phyloP scores from a whole-genome alignment of 2,329 filamentous ascomycete species.

The Ophiostoma fasciatum region DNA sequence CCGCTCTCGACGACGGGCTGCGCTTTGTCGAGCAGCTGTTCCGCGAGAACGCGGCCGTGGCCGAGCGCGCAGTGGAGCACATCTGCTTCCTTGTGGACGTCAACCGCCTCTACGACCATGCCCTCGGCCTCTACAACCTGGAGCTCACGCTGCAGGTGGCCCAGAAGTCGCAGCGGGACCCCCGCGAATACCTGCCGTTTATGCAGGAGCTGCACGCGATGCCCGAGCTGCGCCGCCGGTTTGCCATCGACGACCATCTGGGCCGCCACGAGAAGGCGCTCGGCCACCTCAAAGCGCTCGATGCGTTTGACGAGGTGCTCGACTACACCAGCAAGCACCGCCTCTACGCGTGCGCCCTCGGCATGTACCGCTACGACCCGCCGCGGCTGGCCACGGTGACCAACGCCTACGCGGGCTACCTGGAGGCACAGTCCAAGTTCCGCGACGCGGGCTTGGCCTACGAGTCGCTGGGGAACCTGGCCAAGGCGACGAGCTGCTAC shows the following conservation, averaged over 20 bases:
- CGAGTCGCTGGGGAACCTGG: conserved; percentile 66
- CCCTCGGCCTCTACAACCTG: conserved; percentile 80
- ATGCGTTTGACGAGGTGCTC: conserved; percentile 63
- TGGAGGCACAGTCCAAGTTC: conserved; percentile 60
- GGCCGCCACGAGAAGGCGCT: conserved; percentile 64
- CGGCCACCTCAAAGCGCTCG: conserved; percentile 55
- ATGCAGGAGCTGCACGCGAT: conserved; percentile 74
- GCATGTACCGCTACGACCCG: conserved; percentile 70
- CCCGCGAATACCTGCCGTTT: conserved; percentile 88
- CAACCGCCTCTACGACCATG: conserved; percentile 79
- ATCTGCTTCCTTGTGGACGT: conserved; percentile 96
- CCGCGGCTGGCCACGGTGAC: conserved; percentile 54
- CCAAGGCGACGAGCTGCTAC: conserved; percentile 68
- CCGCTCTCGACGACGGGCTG: conserved; percentile 76
- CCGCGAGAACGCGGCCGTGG: conserved; percentile 52
- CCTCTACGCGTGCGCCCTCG: conserved; percentile 64
- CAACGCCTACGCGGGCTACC: conserved; percentile 61
- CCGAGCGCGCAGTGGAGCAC: conserved; percentile 84
- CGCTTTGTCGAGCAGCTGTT: conserved; percentile 61
- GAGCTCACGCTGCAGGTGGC: conserved; percentile 82
- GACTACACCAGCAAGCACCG: conserved; percentile 64
- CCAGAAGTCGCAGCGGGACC: conserved; percentile 91
- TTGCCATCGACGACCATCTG: conserved; percentile 81
- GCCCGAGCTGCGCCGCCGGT: conserved; percentile 54
- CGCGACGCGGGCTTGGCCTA: conserved; percentile 83